Percentiles rank a stretch among this genome's conserved stretches.
Evolutionary conservation across 306 rosid species (phyloP).

Genomic region (Cicer chorassanicum): DNA sequence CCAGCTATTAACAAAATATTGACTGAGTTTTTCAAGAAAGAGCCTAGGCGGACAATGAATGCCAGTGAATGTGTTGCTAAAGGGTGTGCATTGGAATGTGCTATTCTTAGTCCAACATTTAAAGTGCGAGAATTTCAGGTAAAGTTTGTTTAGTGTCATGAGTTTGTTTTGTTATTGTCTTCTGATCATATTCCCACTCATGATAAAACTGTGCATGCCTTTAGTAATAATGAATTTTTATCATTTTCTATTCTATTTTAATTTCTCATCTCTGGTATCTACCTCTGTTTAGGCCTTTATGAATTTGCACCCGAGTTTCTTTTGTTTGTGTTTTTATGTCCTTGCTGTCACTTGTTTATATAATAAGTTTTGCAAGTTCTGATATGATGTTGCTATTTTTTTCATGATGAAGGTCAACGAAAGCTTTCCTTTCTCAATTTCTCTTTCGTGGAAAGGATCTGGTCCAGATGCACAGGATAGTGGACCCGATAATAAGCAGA

Average conservation of each 20-base stretch:
- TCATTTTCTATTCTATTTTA: not conserved
- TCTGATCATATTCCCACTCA: not conserved
- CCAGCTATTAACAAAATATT: conserved; percentile 83
- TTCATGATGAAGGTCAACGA: conserved; percentile 72
- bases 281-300: not conserved
- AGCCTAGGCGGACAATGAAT: conserved; percentile 95
- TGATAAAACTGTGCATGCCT: conserved; percentile 1
- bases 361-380: not conserved
- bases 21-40: conserved; percentile 89
- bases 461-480: conserved; percentile 73
- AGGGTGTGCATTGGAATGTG: conserved; percentile 93
- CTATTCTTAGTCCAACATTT: conserved; percentile 93
- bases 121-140: conserved; percentile 97
- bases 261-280: not conserved
- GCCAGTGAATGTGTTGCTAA: conserved; percentile 94
- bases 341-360: conserved; percentile 9
- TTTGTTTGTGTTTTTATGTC: not conserved
- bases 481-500: conserved; percentile 62
- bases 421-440: conserved; percentile 76
- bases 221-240: not conserved
- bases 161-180: conserved; percentile 14
- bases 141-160: conserved; percentile 9
- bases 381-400: conserved; percentile 23
- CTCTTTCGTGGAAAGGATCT: conserved; percentile 86
- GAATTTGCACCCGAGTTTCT: not conserved